Percentiles rank a stretch among this genome's conserved stretches.
Evolutionary conservation across 495 filamentous ascomycete species (phyloP).

Genomic region (Haplographium delicatum): DNA sequence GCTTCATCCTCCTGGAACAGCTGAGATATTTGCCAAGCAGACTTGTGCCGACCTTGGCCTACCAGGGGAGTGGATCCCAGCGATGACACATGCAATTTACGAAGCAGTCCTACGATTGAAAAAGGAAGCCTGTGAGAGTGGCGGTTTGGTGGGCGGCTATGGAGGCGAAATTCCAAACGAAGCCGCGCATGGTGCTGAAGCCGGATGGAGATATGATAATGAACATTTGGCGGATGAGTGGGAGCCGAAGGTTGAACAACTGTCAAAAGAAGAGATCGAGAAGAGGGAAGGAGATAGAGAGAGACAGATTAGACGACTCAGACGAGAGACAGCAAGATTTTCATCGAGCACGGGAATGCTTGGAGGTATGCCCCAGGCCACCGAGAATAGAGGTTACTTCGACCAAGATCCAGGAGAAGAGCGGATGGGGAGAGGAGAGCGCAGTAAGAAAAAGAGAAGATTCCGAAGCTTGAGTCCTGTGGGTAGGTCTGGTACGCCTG

Average conservation of each 20-base stretch:
- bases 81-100: slow-evolving; percentile 94
- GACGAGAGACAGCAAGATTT: slow-evolving; percentile 89
- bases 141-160: slow-evolving; percentile 67
- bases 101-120: slow-evolving; percentile 89
- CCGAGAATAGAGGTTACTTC: slow-evolving; percentile 50
- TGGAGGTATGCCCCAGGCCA: slow-evolving; percentile 54
- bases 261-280: slow-evolving; percentile 96
- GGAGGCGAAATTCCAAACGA: slow-evolving; percentile 86
- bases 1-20: slow-evolving; percentile 82
- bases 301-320: slow-evolving; percentile 76
- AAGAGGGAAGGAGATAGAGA: slow-evolving; percentile 94
- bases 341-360: slow-evolving; percentile 76
- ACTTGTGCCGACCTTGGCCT: slow-evolving; percentile 91
- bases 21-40: slow-evolving; percentile 85
- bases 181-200: slow-evolving; percentile 67
- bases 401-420: slow-evolving; percentile 51
- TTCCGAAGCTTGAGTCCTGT: slow-evolving; percentile 83
- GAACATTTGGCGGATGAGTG: slow-evolving; percentile 87
- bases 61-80: slow-evolving; percentile 86
- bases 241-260: slow-evolving; percentile 86
- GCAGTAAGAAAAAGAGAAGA: slow-evolving; percentile 88
- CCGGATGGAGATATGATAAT: slow-evolving; percentile 91
- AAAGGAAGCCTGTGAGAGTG: slow-evolving; percentile 92
- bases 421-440: slow-evolving; percentile 76
- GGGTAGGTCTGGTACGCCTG: slow-evolving; percentile 60